Conservation (phyloP, 2,329 filamentous ascomycete species). For the Emmonsiellopsis sp. region DNA sequence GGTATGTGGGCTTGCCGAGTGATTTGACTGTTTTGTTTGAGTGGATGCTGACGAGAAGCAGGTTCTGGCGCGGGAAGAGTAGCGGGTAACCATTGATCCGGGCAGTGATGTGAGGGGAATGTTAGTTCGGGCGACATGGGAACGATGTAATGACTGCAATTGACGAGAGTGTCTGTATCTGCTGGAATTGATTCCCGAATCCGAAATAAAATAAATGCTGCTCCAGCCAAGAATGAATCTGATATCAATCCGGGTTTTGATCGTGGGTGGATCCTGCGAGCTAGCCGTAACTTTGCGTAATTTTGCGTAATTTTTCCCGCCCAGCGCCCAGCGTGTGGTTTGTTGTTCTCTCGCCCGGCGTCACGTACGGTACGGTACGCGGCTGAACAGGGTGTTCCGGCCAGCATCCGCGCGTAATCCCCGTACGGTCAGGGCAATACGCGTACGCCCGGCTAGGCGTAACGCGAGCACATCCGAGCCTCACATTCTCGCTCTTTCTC, state of each 20-base stretch:
- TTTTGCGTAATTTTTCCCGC: background rate
- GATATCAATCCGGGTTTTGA: constrained; percentile 1
- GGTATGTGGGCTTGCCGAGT: constrained; percentile 41
- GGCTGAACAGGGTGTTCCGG: background rate
- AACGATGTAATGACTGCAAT: background rate
- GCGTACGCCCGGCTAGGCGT: too few relatives aligned
- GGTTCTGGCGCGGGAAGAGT: constrained; percentile 46
- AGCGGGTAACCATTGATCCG: constrained; percentile 4
- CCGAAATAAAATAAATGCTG: too few relatives aligned
- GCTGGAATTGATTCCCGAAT: too few relatives aligned
- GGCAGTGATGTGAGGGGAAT: too few relatives aligned
- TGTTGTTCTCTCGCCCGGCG: background rate
- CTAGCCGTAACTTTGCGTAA: constrained; percentile 1
- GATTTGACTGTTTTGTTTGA: background rate
- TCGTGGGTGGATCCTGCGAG: background rate
- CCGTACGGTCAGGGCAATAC: too few relatives aligned
- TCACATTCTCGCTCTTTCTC: constrained; percentile 19
- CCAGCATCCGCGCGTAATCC: too few relatives aligned
- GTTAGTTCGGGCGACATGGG: background rate
- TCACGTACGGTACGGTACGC: background rate
- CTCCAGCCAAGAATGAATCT: background rate
- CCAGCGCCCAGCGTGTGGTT: background rate
- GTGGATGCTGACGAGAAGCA: constrained; percentile 20
- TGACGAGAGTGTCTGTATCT: background rate
- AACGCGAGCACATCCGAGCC: too few relatives aligned